Evolutionary conservation across 108 stramenopile species (phyloP), one percentile per base, ranked within the genome.

Genomic region (Cyclostephanos invisitatus): DNA sequence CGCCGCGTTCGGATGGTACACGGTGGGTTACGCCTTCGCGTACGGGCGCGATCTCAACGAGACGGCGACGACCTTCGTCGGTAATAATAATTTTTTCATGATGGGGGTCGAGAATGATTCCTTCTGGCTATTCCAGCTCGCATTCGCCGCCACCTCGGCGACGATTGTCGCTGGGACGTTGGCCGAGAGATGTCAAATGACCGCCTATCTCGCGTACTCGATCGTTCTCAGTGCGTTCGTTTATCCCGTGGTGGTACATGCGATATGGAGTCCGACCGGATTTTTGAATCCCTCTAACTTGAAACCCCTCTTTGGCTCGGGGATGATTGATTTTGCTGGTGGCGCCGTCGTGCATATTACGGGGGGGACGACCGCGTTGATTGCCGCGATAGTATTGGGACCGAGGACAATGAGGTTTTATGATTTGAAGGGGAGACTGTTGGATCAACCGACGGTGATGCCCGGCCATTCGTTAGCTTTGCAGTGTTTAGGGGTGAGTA

Each of bases 281-380:
- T 86, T 84, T 58, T 59, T 87, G 20, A 73, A 64, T 56, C 55
- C 59, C 11, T 85, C 80, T 35, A 46, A 46, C 25, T 75, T 71
- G 24, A 84, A 87, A 35, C 81, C 86, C 32, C 79, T 86, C 55
- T 74, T 73, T 9, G 92, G 77, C 38, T 82, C 90, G 58, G 96
- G 96, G 60, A 80, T 90, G 49, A 67, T 94, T 57, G 97, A 98
- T 70, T 98, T 96, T 64, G 95, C 97, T 49, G 97, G 97, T 22
- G 87, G 91, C n/a, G 85, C 89, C 59, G 97, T 98, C 49, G 97
- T 98, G 18, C 97, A 98, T 91, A 83, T 96, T 83, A 91, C 89
- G 42, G 97, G 96, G 56, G 97, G 97, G 11, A 64, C 85, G 50
- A 90, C 94, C 29, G 95, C 96, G 48, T 80, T 96, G 47, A 83